Percentiles rank a stretch among this genome's conserved stretches.
Evolutionary conservation across 2,329 filamentous ascomycete genomes (phyloP).

Genomic region (Colletotrichum chrysophilum): DNA sequence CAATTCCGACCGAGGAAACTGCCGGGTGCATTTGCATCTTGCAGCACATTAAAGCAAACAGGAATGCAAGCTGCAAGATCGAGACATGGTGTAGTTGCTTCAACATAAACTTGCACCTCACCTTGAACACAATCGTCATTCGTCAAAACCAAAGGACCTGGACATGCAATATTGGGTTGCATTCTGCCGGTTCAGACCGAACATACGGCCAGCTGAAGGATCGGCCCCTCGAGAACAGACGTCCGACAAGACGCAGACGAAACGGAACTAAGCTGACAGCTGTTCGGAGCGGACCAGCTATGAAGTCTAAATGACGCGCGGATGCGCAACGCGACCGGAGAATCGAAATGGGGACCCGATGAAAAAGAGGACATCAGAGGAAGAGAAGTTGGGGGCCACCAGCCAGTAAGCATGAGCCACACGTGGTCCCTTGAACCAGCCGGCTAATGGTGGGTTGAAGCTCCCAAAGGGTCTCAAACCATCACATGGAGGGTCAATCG

Average conservation of each 20-base stretch:
- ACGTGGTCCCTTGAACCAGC: neutral
- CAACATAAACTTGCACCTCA: neutral
- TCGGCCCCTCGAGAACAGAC: constrained; percentile 6
- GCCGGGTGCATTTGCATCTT: neutral
- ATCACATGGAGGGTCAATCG: neutral
- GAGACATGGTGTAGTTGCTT: neutral
- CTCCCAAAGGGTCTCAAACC: constrained; percentile 1
- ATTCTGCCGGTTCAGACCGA: neutral
- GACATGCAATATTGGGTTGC: neutral
- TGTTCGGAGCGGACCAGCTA: neutral
- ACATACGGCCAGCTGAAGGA: neutral
- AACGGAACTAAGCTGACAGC: constrained; percentile 13
- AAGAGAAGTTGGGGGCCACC: neutral
- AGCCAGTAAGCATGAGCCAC: neutral
- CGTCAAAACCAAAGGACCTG: neutral
- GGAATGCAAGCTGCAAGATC: neutral
- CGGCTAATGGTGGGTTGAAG: neutral
- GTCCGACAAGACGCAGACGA: constrained; percentile 9
- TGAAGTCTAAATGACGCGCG: constrained; percentile 3
- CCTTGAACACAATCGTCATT: neutral
- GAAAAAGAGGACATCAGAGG: neutral
- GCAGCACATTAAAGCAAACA: neutral
- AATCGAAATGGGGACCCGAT: neutral
- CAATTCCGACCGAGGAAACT: neutral
- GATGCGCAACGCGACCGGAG: neutral